Percentiles rank a stretch among this genome's conserved stretches.
phyloP scores from a whole-genome alignment of 1,284 basidiomycete species.

The Anthracocystis walkeri region DNA sequence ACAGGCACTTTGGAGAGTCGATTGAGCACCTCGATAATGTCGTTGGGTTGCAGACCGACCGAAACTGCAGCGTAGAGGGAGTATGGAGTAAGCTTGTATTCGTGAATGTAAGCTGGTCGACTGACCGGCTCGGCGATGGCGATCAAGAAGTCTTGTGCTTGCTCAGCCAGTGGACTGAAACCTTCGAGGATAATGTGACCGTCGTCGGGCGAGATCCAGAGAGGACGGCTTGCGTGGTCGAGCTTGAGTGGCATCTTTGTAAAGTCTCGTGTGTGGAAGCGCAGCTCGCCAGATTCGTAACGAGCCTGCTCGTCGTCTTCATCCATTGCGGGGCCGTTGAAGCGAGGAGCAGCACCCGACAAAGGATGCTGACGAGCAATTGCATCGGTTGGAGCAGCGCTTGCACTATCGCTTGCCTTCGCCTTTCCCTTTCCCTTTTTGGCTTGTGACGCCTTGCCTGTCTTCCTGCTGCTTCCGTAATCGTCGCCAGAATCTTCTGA shows the following conservation, averaged over 20 bases:
- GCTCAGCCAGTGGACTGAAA: conserved; percentile 85
- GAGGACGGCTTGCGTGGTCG: conserved; percentile 64
- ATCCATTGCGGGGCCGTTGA: conserved; percentile 42
- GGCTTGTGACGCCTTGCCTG: conserved; percentile 9
- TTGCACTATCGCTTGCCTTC: conserved; percentile 5
- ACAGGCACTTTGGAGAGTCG: conserved; percentile 68
- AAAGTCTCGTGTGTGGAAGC: conserved; percentile 77
- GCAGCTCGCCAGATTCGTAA: conserved; percentile 71
- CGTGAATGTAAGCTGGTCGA: conserved; percentile 96
- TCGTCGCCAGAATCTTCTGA: conserved; percentile 53
- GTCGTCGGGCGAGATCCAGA: conserved; percentile 69
- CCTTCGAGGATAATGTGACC: conserved; percentile 68
- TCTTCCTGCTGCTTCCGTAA: conserved; percentile 23
- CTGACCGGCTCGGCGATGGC: conserved; percentile 99
- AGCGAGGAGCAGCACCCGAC: conserved; percentile 46
- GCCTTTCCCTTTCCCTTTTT: conserved; percentile 25
- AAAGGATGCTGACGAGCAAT: conserved; percentile 46
- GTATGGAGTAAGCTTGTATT: conserved; percentile 98
- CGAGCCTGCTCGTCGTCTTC: conserved; percentile 45
- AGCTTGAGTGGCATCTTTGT: conserved; percentile 66
- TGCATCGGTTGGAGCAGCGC: conserved; percentile 7
- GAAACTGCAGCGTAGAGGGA: conserved; percentile 98
- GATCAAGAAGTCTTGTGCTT: conserved; percentile 97
- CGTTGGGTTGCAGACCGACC: conserved; percentile 95
- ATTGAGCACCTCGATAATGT: conserved; percentile 90